Conservation (phyloP, 2,329 filamentous ascomycete species). For the Colletotrichum brevisporum region DNA sequence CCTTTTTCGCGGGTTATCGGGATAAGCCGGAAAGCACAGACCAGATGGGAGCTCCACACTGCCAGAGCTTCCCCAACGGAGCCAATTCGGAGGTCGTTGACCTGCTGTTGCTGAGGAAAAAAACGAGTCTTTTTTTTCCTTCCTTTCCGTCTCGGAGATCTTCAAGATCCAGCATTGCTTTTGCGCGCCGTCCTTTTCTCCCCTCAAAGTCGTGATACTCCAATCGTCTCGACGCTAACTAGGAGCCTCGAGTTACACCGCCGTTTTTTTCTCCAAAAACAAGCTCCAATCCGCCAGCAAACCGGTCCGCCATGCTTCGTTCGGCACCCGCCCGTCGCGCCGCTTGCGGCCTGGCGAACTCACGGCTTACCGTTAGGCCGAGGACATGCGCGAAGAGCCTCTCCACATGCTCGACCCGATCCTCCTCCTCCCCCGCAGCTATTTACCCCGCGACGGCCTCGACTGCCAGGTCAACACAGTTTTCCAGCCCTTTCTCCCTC, state of each 20-base stretch:
- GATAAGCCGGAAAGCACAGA: conserved; percentile 35
- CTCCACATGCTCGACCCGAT: conserved; percentile 40
- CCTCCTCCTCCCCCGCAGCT: conserved; percentile 36
- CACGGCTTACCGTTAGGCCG: conserved; percentile 38
- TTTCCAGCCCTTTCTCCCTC: conserved; percentile 31
- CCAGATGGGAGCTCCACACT: conserved; percentile 14
- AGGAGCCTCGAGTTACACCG: conserved; percentile 13
- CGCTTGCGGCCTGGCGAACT: conserved; percentile 39
- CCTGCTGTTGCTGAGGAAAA: conserved; percentile 21
- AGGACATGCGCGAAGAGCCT: conserved; percentile 40
- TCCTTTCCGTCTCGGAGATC: conserved; percentile 5
- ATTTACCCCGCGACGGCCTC: conserved; percentile 37
- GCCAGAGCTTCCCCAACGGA: conserved; percentile 33
- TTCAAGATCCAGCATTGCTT: conserved; percentile 8
- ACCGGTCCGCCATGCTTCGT: conserved; percentile 32
- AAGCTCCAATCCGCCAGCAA: conserved; percentile 15
- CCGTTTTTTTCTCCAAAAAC: conserved; percentile 19
- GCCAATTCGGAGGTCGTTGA: conserved; percentile 25
- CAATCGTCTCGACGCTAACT: conserved; percentile 25
- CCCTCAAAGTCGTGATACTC: conserved; percentile 5
- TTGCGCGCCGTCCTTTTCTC: neutral
- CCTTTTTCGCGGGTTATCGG: conserved; percentile 21
- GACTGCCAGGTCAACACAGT: conserved; percentile 31
- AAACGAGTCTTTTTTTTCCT: conserved; percentile 23
- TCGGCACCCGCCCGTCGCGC: conserved; percentile 39